Evolutionary conservation across 2,329 filamentous ascomycete species (phyloP), one percentile per base, ranked within the genome.

Genomic region (Raffaelea albimanens): DNA sequence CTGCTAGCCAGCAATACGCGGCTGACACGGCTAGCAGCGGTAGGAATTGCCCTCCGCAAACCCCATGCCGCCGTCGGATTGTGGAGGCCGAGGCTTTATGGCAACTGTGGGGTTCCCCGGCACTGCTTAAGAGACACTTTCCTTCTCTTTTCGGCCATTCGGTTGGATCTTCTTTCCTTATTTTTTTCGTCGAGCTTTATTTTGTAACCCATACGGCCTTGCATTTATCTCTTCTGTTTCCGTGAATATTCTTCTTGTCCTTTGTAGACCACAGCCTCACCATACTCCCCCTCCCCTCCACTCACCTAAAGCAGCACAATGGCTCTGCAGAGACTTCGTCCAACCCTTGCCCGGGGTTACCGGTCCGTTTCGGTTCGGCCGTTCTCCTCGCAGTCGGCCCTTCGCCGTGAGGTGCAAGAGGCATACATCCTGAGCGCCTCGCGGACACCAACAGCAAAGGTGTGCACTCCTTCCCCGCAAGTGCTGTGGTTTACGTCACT

Each of bases 401-500:
- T 51, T 10, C 43, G 49, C 16, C 50, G 50, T 11, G 84, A 95
- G 62, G 77, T 95, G 46, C 83, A 86, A 60, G 89, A 96, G 65
- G 91, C 87, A 43, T 98, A 97, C 67, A 97, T 98, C 57, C 67
- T 98, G 53, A 90, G 88, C 61, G 93, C 86, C 11, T 79, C 90
- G 16, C 78, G 93, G 58, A 98, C 93, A 44, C 91, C 93, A 2
- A 94, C 87, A 18, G 86, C 82, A 56, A 94, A 93, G 72, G 90
- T 93, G 64, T 40, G 49, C 29, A 7, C 5, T 31, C 14, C 14
- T 43, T 36, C 18, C 16, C 31, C 8, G 34, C 5, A 7, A 16
- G 5, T 38, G 34, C 14, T 38, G 14, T 38, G 9, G 5, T 38
- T 16, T 19, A 19, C 7, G 14, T 16, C 13, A 8, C 18, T 38